Percentiles rank a stretch among this genome's conserved stretches.
These are phyloP conservation scores for Beta macrorhiza DNA, from an alignment of 179 eudicot genomes.

Conservation along the genomic window DNA sequence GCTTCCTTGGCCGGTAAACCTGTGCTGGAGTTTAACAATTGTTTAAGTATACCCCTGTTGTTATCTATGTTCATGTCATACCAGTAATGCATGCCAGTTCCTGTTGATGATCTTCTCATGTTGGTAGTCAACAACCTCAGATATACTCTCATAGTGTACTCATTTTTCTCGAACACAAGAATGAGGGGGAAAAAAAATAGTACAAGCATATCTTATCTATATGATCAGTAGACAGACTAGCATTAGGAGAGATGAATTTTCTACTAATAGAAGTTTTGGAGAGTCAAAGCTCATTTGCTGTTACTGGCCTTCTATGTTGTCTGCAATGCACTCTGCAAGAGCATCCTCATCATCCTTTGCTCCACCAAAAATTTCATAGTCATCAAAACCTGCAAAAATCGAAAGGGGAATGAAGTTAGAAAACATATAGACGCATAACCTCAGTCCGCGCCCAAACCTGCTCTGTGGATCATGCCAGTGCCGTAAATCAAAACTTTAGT, in stretches of 20 bases:
- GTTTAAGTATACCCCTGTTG: background rate
- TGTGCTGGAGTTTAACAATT: too few species aligned
- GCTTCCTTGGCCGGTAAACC: too few species aligned
- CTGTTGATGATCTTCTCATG: background rate
- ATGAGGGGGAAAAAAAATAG: background rate
- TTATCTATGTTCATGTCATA: background rate
- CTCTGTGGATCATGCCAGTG: too few species aligned
- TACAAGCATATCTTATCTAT: background rate
- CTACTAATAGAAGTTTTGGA: background rate
- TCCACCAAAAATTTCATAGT: slow-evolving; percentile 71
- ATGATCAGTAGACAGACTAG: background rate
- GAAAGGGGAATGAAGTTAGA: background rate
- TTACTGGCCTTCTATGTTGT: slow-evolving; percentile 21
- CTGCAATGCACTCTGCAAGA: slow-evolving; percentile 40
- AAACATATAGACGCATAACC: background rate
- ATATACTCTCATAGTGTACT: background rate
- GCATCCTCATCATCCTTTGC: slow-evolving; percentile 57
- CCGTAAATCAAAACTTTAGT: too few species aligned
- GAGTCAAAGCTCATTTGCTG: slow-evolving; percentile 3
- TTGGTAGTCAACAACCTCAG: background rate
- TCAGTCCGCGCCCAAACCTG: too few species aligned
- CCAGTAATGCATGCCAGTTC: slow-evolving; percentile 2
- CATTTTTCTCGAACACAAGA: background rate
- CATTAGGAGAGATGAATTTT: background rate
- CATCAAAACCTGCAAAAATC: slow-evolving; percentile 68